phyloP scores from a whole-genome alignment of 208 protist species.

The Endotrypanum monterogeii region DNA sequence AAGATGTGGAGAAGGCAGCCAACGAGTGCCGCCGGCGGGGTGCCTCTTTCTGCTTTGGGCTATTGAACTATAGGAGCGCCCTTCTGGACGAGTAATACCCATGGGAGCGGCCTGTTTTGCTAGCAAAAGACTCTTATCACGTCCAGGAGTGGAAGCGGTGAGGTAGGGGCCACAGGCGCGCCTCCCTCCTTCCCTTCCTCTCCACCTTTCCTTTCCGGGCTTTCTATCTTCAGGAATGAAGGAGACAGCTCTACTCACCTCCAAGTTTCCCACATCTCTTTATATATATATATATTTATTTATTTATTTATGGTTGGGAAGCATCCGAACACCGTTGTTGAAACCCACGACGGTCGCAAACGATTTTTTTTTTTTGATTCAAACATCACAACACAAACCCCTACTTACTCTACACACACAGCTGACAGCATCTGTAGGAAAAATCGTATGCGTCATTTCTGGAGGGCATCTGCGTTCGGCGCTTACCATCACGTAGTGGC shows the following conservation, averaged over 20 bases:
- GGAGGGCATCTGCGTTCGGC: neutral
- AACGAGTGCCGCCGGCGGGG: constrained; percentile 30
- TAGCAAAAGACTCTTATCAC: neutral
- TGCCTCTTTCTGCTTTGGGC: constrained; percentile 38
- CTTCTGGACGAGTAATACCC: constrained; percentile 8
- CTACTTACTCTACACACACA: too few species aligned
- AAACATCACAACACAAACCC: too few species aligned
- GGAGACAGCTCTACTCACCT: neutral
- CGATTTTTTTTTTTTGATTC: too few species aligned
- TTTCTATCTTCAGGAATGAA: neutral
- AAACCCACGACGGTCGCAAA: too few species aligned
- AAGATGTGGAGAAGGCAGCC: constrained; percentile 29
- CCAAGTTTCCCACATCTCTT: too few species aligned
- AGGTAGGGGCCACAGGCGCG: neutral
- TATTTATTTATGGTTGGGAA: too few species aligned
- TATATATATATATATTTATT: too few species aligned
- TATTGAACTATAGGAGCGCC: constrained; percentile 35
- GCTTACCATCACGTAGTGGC: neutral
- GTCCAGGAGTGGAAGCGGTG: neutral
- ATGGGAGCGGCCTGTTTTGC: neutral
- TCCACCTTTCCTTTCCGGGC: neutral
- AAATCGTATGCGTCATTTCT: neutral
- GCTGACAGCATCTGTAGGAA: too few species aligned
- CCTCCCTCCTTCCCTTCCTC: neutral
- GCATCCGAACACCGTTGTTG: too few species aligned